Conservation (phyloP, 2,329 filamentous ascomycete genomes). For the Fusarium aywerte region DNA sequence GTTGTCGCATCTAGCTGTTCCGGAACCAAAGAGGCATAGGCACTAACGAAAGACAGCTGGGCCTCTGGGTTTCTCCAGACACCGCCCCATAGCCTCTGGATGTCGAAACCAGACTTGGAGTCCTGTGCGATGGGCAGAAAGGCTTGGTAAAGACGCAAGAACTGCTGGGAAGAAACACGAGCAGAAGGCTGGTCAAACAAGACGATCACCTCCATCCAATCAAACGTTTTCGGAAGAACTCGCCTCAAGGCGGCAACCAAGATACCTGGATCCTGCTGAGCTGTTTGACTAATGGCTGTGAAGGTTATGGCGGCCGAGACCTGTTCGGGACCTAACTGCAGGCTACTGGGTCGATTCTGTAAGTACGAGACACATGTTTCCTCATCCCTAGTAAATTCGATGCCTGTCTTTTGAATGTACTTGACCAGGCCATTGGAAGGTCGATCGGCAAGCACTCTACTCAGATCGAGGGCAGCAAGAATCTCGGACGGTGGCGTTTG, state of each 20-base stretch:
- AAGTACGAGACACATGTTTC: slow-evolving; percentile 70
- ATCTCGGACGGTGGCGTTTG: slow-evolving; percentile 75
- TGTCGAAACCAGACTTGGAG: slow-evolving; percentile 69
- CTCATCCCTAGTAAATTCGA: slow-evolving; percentile 78
- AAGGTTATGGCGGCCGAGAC: slow-evolving; percentile 82
- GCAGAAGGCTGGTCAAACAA: slow-evolving; percentile 84
- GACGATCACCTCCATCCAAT: slow-evolving; percentile 77
- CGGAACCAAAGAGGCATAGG: slow-evolving; percentile 80
- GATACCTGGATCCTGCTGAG: slow-evolving; percentile 62
- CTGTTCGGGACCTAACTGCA: slow-evolving; percentile 82
- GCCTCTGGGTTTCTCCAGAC: slow-evolving; percentile 87
- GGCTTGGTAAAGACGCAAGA: slow-evolving; percentile 82
- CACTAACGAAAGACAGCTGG: slow-evolving; percentile 92
- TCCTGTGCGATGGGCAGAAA: slow-evolving; percentile 76
- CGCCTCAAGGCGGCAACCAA: slow-evolving; percentile 72
- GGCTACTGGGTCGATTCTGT: slow-evolving; percentile 61
- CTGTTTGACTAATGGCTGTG: slow-evolving; percentile 67
- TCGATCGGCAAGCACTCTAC: slow-evolving; percentile 71
- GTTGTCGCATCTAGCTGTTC: slow-evolving; percentile 84
- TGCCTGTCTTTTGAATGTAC: slow-evolving; percentile 78
- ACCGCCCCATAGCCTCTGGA: slow-evolving; percentile 91
- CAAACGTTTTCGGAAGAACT: slow-evolving; percentile 71
- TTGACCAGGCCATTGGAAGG: slow-evolving; percentile 68
- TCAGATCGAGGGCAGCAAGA: slow-evolving; percentile 75
- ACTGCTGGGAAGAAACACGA: slow-evolving; percentile 80